These are phyloP conservation scores for Globisporangium perplexum DNA, from an alignment of 352 stramenopile genomes.

Conservation along the genomic window DNA sequence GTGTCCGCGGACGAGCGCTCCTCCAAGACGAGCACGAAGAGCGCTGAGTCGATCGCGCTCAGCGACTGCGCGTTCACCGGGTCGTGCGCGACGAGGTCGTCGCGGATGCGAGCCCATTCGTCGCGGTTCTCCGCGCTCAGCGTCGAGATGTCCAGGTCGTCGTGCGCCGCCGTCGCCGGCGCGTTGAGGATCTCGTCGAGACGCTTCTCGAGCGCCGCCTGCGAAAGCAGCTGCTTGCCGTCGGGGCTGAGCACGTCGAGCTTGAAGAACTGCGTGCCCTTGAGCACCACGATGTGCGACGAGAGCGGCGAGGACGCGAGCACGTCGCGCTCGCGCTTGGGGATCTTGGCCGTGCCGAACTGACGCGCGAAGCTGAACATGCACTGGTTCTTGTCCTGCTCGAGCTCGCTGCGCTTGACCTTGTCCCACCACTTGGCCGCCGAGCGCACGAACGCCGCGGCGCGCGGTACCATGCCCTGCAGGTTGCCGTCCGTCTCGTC, in stretches of 20 bases:
- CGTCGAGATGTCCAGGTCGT: slow-evolving; percentile 63
- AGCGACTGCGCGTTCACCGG: slow-evolving; percentile 69
- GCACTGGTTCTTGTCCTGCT: slow-evolving; percentile 88
- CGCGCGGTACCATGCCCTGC: slow-evolving; percentile 59
- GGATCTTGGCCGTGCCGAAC: slow-evolving; percentile 82
- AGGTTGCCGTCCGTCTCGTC: slow-evolving; percentile 79
- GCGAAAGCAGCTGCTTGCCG: slow-evolving; percentile 76
- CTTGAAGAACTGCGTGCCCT: slow-evolving; percentile 80
- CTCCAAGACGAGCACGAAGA: slow-evolving; percentile 88
- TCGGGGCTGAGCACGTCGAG: slow-evolving; percentile 77
- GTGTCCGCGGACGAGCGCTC: slow-evolving; percentile 54
- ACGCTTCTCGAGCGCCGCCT: slow-evolving; percentile 55
- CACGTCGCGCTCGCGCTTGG: slow-evolving; percentile 62
- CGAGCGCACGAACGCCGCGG: slow-evolving; percentile 74
- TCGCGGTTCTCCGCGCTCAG: slow-evolving; percentile 84
- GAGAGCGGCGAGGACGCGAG: slow-evolving; percentile 70
- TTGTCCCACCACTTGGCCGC: slow-evolving; percentile 87
- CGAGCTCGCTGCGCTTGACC: slow-evolving; percentile 82
- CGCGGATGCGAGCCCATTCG: slow-evolving; percentile 77
- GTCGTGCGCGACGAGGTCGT: slow-evolving; percentile 60
- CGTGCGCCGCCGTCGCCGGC: slow-evolving; percentile 30
- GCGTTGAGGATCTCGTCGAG: slow-evolving; percentile 67
- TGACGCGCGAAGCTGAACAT: slow-evolving; percentile 87
- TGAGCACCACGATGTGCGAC: slow-evolving; percentile 87
- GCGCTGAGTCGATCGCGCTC: slow-evolving; percentile 80